Evolutionary conservation across 179 eudicot species (phyloP).

Genomic region (Beta lomatogona): DNA sequence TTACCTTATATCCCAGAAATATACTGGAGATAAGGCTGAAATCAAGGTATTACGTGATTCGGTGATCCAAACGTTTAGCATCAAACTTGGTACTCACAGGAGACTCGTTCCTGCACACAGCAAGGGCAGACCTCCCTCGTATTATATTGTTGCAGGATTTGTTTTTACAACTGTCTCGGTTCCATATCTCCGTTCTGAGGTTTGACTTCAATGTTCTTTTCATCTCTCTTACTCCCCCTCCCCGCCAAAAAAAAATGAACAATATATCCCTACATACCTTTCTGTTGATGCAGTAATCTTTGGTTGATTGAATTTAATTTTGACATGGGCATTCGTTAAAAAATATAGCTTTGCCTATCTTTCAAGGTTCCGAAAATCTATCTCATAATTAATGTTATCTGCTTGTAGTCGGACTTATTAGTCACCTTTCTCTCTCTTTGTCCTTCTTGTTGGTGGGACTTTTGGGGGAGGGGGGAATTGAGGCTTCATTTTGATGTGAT

Average conservation of each 20-base stretch:
- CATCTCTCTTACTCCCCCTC: neutral
- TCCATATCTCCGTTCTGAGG: slow-evolving; percentile 90
- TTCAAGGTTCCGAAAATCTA: neutral
- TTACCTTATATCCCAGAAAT: slow-evolving; percentile 86
- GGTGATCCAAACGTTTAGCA: slow-evolving; percentile 45
- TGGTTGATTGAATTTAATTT: neutral
- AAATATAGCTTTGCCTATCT: neutral
- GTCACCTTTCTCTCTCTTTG: too few relatives aligned
- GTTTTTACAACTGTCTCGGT: slow-evolving; percentile 86
- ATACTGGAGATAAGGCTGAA: slow-evolving; percentile 75
- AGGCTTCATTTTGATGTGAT: too few relatives aligned
- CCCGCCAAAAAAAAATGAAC: neutral
- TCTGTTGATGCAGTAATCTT: neutral
- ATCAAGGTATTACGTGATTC: slow-evolving; percentile 79
- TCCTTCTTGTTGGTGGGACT: too few relatives aligned
- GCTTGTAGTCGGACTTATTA: neutral
- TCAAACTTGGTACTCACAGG: slow-evolving; percentile 68
- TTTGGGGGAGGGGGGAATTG: too few relatives aligned
- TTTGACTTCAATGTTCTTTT: slow-evolving; percentile 28
- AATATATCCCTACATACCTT: neutral
- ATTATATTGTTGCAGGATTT: slow-evolving; percentile 92
- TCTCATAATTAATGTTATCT: neutral
- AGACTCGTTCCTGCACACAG: slow-evolving; percentile 80
- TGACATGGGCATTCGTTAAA: neutral
- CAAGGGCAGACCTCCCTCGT: slow-evolving; percentile 90